A percentile compares a stretch with the other conserved stretches of the same genome.
Conservation (phyloP, 139 green algal species). For the Chlorella sp. region DNA sequence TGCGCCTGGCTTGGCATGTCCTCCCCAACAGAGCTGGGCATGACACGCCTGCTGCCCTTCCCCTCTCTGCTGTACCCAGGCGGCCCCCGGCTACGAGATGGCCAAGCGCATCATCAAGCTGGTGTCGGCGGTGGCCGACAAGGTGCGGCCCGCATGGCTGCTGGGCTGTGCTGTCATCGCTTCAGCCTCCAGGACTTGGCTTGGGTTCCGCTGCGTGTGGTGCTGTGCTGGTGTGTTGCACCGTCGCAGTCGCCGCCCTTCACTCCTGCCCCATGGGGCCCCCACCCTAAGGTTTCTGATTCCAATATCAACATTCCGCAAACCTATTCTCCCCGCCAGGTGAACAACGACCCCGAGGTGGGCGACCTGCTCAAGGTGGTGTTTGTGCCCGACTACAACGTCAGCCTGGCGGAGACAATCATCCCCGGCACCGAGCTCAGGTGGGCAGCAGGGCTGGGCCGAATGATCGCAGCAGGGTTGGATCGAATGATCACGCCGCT, state of each 20-base stretch:
- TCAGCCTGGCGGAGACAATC: conserved; percentile 92
- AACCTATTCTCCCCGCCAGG: background rate
- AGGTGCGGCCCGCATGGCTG: no score
- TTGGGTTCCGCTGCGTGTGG: no score
- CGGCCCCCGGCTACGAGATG: conserved; percentile 96
- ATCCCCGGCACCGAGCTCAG: conserved; percentile 88
- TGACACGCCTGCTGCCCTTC: no score
- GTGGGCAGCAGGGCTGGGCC: background rate
- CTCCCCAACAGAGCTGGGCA: no score
- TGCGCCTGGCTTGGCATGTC: no score
- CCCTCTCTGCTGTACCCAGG: conserved; percentile 9
- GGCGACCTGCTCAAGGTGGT: conserved; percentile 93
- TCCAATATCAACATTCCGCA: background rate
- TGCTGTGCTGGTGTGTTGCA: background rate
- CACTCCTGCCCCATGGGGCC: no score
- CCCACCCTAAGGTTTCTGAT: no score
- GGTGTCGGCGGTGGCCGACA: conserved; percentile 86
- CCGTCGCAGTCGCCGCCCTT: background rate
- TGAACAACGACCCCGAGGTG: conserved; percentile 92
- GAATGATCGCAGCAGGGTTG: background rate
- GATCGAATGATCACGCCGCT: no score
- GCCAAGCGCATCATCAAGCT: conserved; percentile 99
- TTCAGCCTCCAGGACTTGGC: no score
- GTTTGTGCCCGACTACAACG: conserved; percentile 99
- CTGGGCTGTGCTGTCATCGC: no score